A percentile compares a stretch with the other conserved stretches of the same genome.
These are phyloP conservation scores for Cladosporium phlei DNA, from an alignment of 2,329 filamentous ascomycete genomes.

Conservation along the genomic window DNA sequence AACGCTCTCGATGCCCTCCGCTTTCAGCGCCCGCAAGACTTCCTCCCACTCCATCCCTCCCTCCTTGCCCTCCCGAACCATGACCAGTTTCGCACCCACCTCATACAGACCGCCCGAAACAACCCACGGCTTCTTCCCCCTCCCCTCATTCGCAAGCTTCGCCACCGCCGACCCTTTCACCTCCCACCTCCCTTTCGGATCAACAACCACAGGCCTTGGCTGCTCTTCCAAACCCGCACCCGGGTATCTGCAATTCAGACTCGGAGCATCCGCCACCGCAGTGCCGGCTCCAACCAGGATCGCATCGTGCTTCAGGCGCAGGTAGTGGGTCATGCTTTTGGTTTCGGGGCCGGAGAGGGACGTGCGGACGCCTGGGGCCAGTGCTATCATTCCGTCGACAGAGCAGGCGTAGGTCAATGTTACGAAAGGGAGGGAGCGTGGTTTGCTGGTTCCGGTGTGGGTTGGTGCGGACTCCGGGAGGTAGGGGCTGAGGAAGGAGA, in stretches of 20 bases:
- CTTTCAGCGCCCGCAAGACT: conserved; percentile 55
- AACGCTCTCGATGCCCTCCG: conserved; percentile 64
- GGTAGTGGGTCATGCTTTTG: conserved; percentile 89
- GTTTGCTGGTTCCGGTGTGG: neutral
- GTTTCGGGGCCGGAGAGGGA: conserved; percentile 74
- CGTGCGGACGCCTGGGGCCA: conserved; percentile 75
- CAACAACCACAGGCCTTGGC: conserved; percentile 76
- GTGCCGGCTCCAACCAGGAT: conserved; percentile 84
- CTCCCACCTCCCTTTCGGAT: conserved; percentile 71
- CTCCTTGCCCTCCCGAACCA: neutral
- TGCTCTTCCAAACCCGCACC: conserved; percentile 53
- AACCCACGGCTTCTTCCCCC: conserved; percentile 70
- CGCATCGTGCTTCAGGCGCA: conserved; percentile 75
- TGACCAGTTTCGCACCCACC: neutral
- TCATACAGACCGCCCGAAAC: conserved; percentile 45
- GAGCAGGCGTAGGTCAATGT: conserved; percentile 90
- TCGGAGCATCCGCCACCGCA: conserved; percentile 77
- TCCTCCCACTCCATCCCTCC: conserved; percentile 54
- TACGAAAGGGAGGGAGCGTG: conserved; percentile 48
- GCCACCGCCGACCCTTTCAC: conserved; percentile 60
- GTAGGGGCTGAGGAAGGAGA: conserved; percentile 49
- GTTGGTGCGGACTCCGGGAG: conserved; percentile 28
- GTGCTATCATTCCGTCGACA: conserved; percentile 73
- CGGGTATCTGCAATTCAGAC: conserved; percentile 72
- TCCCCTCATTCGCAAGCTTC: conserved; percentile 57